Conservation (phyloP, 164 flowering plant species). For the Macadamia integrifolia region DNA sequence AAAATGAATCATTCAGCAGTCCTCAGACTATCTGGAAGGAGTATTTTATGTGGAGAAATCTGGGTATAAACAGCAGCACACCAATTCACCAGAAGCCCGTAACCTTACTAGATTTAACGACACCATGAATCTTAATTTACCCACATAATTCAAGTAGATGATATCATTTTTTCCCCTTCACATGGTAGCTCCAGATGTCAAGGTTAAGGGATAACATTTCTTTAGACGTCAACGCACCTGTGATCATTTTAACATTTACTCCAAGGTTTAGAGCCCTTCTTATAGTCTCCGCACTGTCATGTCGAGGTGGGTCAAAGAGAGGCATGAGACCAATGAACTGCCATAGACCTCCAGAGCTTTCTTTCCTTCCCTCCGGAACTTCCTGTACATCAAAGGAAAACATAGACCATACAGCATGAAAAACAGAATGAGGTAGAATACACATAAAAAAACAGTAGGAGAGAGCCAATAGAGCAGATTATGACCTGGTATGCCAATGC, state of each 20-base stretch:
- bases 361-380: slow-evolving; percentile 49
- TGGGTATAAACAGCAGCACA: too few species aligned
- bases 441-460: neutral
- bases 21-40: too few species aligned
- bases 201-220: neutral
- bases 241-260: slow-evolving; percentile 68
- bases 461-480: neutral
- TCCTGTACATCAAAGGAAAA: slow-evolving; percentile 24
- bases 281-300: slow-evolving; percentile 70
- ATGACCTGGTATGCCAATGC: slow-evolving; percentile 84
- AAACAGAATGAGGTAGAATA: neutral
- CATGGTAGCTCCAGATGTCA: too few species aligned
- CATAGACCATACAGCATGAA: neutral
- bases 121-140: too few species aligned
- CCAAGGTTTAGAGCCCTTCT: slow-evolving; percentile 63
- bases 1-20: too few species aligned
- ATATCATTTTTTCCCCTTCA: too few species aligned
- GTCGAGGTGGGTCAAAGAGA: slow-evolving; percentile 71
- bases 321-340: slow-evolving; percentile 65
- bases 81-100: too few species aligned
- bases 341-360: slow-evolving; percentile 65
- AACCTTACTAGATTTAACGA: too few species aligned
- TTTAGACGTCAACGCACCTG: slow-evolving; percentile 27
- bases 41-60: too few species aligned
- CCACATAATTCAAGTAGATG: too few species aligned